Evolutionary conservation across 768 basidiomycete genomes (phyloP), one percentile per base, ranked within the genome.

Genomic region (Lyophyllum atratum): DNA sequence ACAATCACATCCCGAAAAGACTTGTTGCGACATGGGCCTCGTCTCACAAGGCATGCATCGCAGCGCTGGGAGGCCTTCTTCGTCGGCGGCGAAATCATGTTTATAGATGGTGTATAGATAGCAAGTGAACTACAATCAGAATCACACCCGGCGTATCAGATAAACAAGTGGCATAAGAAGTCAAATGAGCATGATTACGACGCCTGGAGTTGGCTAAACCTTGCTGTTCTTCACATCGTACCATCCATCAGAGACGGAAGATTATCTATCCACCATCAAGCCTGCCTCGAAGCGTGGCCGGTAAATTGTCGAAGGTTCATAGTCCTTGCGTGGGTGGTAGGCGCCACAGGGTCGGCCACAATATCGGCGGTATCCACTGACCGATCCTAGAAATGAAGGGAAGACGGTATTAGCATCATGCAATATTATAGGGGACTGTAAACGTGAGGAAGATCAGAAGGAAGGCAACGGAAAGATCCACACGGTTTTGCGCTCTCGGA

Each of bases 391-490:
- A 26, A 4, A 42, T 5, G 8, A 26, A 37, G 24, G n/a, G n/a
- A n/a, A 28, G 24, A 31, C 25, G 40, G 39, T 6, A 26, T 25
- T 22, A 39, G 17, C 24, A 44, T 44, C 17, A 3, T 44, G 3
- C 11, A 5, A 22, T 25, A 44, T 24, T 1, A 15, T 12, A 43
- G 31, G 31, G 31, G 26, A 51, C 12, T 8, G 50, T 9, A 40
- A 45, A 2, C n/a, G 22, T 9, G 17, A 29, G 29, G 45, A 59
- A 54, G 46, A 59, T 80, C 80, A 77, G 79, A 79, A 79, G 81
- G 82, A 82, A 83, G 80, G 81, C 80, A 83, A 83, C 79, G 82
- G 82, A 76, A 59, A 66, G 64, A 74, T 81, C 79, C 79, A 80
- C 78, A 83, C 58, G 67, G 61, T 24, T 58, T 64, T 61, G 64